phyloP scores from a whole-genome alignment of 176 grass and related monocot genomes.

The Saccharum spontaneum region DNA sequence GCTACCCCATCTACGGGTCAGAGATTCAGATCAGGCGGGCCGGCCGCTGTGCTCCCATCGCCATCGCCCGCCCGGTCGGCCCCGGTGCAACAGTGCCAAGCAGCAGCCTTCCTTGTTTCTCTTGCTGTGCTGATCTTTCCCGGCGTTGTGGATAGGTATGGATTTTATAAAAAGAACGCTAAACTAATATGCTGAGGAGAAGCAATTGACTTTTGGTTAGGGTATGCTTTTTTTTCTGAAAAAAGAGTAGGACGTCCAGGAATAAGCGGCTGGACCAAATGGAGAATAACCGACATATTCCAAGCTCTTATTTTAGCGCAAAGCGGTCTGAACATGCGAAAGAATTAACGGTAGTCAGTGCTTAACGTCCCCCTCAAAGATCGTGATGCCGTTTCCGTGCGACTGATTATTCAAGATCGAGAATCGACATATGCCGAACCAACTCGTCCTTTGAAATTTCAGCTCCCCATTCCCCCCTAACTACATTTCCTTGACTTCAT shows the following conservation, averaged over 20 bases:
- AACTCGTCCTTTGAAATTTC: background rate
- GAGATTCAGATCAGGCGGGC: background rate
- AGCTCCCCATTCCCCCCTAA: background rate
- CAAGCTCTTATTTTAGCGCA: background rate
- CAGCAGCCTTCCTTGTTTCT: background rate
- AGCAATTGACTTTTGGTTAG: no score
- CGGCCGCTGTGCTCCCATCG: background rate
- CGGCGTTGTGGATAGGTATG: background rate
- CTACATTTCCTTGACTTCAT: background rate
- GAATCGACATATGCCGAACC: constrained; percentile 21
- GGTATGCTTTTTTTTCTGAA: no score
- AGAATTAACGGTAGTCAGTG: background rate
- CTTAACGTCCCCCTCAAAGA: background rate
- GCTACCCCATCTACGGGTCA: background rate
- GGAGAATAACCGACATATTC: constrained; percentile 29
- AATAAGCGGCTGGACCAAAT: background rate
- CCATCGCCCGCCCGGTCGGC: no score
- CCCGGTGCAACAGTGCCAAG: background rate
- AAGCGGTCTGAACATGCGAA: constrained; percentile 8
- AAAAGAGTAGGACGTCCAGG: background rate
- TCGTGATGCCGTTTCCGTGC: background rate
- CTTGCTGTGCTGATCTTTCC: background rate
- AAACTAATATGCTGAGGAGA: background rate
- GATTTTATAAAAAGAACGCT: background rate
- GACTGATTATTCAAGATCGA: background rate